Evolutionary conservation across 163 green algal genomes (phyloP).

Genomic region (Coccomyxa subellipsoidea): DNA sequence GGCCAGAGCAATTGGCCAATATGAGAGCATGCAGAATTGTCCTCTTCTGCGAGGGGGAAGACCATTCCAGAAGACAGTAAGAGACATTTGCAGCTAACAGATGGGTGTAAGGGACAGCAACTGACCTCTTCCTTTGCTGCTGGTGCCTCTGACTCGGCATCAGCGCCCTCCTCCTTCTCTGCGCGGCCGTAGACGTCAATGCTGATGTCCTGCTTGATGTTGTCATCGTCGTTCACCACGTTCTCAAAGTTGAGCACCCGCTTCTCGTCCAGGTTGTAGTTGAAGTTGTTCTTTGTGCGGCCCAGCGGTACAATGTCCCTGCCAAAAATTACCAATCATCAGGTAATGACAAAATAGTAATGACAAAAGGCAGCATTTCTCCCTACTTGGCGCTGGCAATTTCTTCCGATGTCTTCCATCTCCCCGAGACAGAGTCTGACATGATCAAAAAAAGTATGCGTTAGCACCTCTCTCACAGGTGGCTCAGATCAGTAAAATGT

Average conservation of each 20-base stretch:
- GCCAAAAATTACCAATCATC: conserved; percentile 10
- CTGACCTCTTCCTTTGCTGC: not conserved
- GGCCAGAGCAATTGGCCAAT: too few species aligned
- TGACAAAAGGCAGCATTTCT: too few species aligned
- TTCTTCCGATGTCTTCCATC: too few species aligned
- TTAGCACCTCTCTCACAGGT: not conserved
- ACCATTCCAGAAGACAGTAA: not conserved
- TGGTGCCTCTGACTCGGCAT: conserved; percentile 16
- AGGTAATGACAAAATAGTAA: too few species aligned
- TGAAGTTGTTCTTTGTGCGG: conserved; percentile 70
- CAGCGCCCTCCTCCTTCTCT: conserved; percentile 43
- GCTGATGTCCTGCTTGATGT: conserved; percentile 90
- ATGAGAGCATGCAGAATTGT: too few species aligned
- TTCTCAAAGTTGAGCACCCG: conserved; percentile 87
- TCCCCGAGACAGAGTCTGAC: too few species aligned
- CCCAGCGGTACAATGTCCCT: conserved; percentile 83
- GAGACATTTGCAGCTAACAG: not conserved
- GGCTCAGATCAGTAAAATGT: not conserved
- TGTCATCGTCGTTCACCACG: conserved; percentile 83
- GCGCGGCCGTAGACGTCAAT: conserved; percentile 83
- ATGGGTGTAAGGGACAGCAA: not conserved
- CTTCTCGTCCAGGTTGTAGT: conserved; percentile 82
- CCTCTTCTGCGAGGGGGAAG: not conserved
- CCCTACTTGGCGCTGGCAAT: too few species aligned
- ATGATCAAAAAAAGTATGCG: too few species aligned